These are phyloP conservation scores for Neurospora sp. DNA, from an alignment of 495 filamentous ascomycete species.

Conservation along the genomic window DNA sequence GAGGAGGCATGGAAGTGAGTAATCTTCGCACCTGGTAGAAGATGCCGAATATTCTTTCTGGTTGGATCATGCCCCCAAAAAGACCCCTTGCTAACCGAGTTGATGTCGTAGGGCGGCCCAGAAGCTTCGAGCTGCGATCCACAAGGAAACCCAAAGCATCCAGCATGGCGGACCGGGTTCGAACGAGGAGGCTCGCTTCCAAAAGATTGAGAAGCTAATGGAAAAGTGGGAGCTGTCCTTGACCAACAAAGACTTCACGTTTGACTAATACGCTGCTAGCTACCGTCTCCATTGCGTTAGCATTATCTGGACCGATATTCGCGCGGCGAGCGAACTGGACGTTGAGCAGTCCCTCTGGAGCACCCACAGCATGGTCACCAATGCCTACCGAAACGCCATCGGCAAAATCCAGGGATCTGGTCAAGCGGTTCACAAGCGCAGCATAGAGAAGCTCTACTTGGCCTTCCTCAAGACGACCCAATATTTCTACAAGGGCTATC, in stretches of 20 bases:
- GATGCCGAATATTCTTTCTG: not conserved
- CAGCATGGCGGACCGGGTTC: constrained; percentile 29
- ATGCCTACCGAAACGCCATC: constrained; percentile 56
- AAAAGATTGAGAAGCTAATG: constrained; percentile 47
- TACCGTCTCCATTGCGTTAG: constrained; percentile 60
- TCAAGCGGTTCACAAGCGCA: constrained; percentile 65
- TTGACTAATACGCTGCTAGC: constrained; percentile 35
- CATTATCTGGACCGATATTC: constrained; percentile 64
- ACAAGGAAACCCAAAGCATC: constrained; percentile 32
- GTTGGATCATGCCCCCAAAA: not conserved
- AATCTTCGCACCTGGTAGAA: not conserved
- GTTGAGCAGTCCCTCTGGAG: constrained; percentile 71
- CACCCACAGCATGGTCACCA: constrained; percentile 66
- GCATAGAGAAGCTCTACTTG: constrained; percentile 67
- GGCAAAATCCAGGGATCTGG: constrained; percentile 35
- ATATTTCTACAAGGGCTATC: constrained; percentile 75
- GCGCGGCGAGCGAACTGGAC: constrained; percentile 49
- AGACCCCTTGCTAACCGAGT: constrained; percentile 4
- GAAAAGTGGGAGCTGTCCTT: constrained; percentile 40
- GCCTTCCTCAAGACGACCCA: constrained; percentile 79
- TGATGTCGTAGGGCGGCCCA: constrained; percentile 12
- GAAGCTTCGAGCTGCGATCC: constrained; percentile 13
- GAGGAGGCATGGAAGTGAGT: constrained; percentile 21
- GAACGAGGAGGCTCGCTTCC: constrained; percentile 37
- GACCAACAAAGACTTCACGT: constrained; percentile 4